Evolutionary conservation across 1,284 basidiomycete species (phyloP).

Genomic region (Mrakiaceae sp.): DNA sequence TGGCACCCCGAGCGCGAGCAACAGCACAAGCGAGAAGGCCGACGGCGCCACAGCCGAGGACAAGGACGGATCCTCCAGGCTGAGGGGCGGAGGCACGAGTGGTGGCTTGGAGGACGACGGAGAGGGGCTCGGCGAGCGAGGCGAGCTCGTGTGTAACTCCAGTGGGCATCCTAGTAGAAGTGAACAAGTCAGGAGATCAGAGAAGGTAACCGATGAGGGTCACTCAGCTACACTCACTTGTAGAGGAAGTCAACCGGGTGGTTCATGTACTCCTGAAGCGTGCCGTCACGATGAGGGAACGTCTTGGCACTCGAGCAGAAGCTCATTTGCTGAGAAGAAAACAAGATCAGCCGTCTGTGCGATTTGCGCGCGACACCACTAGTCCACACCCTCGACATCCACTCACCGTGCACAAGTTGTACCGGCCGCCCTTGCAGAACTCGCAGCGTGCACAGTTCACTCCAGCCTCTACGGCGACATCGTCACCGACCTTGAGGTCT

Average conservation of each 20-base stretch:
- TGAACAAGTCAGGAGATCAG: background rate
- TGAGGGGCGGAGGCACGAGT: conserved; percentile 51
- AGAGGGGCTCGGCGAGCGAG: conserved; percentile 81
- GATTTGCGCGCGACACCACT: background rate
- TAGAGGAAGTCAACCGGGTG: conserved; percentile 76
- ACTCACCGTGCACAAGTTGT: conserved; percentile 73
- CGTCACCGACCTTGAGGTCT: conserved; percentile 60
- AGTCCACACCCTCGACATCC: background rate
- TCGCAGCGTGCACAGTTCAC: conserved; percentile 61
- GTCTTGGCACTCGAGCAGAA: conserved; percentile 85
- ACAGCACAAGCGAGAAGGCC: conserved; percentile 76
- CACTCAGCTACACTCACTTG: conserved; percentile 48
- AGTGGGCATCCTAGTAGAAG: conserved; percentile 54
- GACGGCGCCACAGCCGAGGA: conserved; percentile 85
- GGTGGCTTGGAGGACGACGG: conserved; percentile 74
- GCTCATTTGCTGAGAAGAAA: conserved; percentile 45
- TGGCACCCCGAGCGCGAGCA: conserved; percentile 58
- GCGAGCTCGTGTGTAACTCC: conserved; percentile 62
- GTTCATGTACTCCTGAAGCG: conserved; percentile 75
- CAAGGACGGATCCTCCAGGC: conserved; percentile 57
- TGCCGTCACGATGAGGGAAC: conserved; percentile 86
- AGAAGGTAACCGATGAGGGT: no score
- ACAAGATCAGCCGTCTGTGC: background rate
- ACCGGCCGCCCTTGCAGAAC: conserved; percentile 53
- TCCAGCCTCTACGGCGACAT: conserved; percentile 89